Percentiles rank a stretch among this genome's conserved stretches.
Conservation (phyloP, 371 early-diverging fungal species). For the Gilbertella persicaria region DNA sequence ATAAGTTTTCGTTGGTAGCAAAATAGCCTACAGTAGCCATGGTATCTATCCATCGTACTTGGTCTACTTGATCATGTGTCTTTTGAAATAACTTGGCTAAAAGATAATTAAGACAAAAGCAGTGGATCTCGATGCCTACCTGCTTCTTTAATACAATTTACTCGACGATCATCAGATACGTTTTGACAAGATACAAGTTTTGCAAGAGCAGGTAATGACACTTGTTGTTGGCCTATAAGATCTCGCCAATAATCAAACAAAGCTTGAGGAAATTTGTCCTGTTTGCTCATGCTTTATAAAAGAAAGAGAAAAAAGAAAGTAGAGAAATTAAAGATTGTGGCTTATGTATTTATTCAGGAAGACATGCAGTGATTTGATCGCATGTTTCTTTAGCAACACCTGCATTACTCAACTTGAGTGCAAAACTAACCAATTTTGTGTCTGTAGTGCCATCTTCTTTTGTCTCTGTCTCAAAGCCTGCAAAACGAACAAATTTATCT, state of each 20-base stretch:
- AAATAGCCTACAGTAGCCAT: conserved; percentile 47
- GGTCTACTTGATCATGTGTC: conserved; percentile 22
- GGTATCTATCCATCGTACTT: conserved; percentile 31
- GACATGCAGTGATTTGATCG: conserved; percentile 18
- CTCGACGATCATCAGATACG: conserved; percentile 37
- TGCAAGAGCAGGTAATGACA: conserved; percentile 10
- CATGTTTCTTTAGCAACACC: conserved; percentile 17
- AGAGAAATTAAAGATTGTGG: neutral
- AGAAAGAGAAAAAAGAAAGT: conserved; percentile 1
- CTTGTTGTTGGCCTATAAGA: conserved; percentile 12
- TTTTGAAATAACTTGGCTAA: conserved; percentile 18
- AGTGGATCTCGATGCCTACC: conserved; percentile 14
- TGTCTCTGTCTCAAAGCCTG: conserved; percentile 42
- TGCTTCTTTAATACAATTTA: conserved; percentile 32
- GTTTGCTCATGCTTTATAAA: conserved; percentile 10
- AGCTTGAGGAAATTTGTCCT: conserved; percentile 31
- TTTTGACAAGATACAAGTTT: conserved; percentile 19
- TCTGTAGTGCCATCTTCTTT: conserved; percentile 30
- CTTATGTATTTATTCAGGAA: conserved; percentile 18
- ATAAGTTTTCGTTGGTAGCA: conserved; percentile 39
- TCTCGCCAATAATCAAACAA: conserved; percentile 31
- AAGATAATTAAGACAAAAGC: neutral
- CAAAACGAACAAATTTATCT: conserved; percentile 60
- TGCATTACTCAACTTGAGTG: conserved; percentile 35
- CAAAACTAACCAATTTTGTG: conserved; percentile 47